These are phyloP conservation scores for Colletotrichum eremochloae DNA, from an alignment of 2,329 filamentous ascomycete species.

Conservation along the genomic window DNA sequence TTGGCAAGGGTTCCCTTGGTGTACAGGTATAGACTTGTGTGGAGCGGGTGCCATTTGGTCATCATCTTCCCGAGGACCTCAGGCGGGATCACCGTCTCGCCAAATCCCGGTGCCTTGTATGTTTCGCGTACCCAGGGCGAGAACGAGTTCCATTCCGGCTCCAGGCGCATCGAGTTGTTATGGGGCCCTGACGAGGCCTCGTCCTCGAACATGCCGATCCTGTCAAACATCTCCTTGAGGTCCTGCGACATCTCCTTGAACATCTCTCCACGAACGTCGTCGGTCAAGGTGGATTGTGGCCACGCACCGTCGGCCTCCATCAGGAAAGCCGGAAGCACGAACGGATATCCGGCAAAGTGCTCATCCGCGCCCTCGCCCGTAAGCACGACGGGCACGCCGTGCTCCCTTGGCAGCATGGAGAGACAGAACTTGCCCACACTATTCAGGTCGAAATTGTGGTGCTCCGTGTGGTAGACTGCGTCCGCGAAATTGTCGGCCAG, in stretches of 20 bases:
- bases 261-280: constrained; percentile 25
- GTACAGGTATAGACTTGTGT: constrained; percentile 48
- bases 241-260: constrained; percentile 34
- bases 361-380: constrained; percentile 68
- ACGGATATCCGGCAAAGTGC: constrained; percentile 65
- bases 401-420: constrained; percentile 57
- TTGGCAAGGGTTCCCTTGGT: constrained; percentile 46
- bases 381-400: constrained; percentile 66
- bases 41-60: constrained; percentile 49
- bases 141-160: constrained; percentile 37
- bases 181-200: constrained; percentile 15
- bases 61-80: constrained; percentile 46
- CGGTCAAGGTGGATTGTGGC: constrained; percentile 44
- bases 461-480: constrained; percentile 50
- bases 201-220: constrained; percentile 40
- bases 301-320: constrained; percentile 60
- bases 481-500: constrained; percentile 50
- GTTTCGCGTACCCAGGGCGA: constrained; percentile 39
- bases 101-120: constrained; percentile 42
- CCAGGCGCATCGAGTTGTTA: constrained; percentile 21
- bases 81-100: constrained; percentile 34
- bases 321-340: constrained; percentile 61
- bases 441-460: constrained; percentile 61
- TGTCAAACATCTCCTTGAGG: constrained; percentile 34
- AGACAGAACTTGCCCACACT: constrained; percentile 65